These are phyloP conservation scores for Fusarium cyanostomum DNA, from an alignment of 2,329 filamentous ascomycete genomes.

Conservation along the genomic window DNA sequence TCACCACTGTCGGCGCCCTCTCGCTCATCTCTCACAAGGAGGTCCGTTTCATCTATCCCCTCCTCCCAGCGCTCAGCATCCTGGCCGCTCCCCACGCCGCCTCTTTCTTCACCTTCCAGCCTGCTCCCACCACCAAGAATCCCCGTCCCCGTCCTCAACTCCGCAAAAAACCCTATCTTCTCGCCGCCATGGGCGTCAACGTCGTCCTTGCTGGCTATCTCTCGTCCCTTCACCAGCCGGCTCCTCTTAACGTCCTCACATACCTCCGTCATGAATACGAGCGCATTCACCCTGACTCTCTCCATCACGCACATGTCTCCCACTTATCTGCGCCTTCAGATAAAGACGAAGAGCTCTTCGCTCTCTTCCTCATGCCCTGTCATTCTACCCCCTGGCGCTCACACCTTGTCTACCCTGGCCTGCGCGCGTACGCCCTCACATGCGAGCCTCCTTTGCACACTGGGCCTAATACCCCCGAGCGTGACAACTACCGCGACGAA, in stretches of 20 bases:
- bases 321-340: conserved; percentile 42
- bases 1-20: conserved; percentile 69
- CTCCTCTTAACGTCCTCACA: conserved; percentile 76
- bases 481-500: conserved; percentile 82
- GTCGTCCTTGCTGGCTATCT: conserved; percentile 77
- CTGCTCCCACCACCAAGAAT: conserved; percentile 42
- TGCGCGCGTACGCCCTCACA: conserved; percentile 84
- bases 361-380: conserved; percentile 92
- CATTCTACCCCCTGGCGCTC: conserved; percentile 96
- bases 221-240: conserved; percentile 80
- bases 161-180: conserved; percentile 65
- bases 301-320: conserved; percentile 31
- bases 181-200: conserved; percentile 71
- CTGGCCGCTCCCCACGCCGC: conserved; percentile 75
- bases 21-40: conserved; percentile 94
- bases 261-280: conserved; percentile 82
- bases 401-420: conserved; percentile 78
- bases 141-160: conserved; percentile 46
- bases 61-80: conserved; percentile 86
- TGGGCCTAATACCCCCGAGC: conserved; percentile 65
- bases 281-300: conserved; percentile 56
- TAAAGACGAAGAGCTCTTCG: conserved; percentile 61
- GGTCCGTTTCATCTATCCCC: conserved; percentile 94
- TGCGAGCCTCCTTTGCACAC: conserved; percentile 88
- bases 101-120: conserved; percentile 66